phyloP scores from a whole-genome alignment of 192 early-diverging fungal genomes.

The Paraglomus occultum region DNA sequence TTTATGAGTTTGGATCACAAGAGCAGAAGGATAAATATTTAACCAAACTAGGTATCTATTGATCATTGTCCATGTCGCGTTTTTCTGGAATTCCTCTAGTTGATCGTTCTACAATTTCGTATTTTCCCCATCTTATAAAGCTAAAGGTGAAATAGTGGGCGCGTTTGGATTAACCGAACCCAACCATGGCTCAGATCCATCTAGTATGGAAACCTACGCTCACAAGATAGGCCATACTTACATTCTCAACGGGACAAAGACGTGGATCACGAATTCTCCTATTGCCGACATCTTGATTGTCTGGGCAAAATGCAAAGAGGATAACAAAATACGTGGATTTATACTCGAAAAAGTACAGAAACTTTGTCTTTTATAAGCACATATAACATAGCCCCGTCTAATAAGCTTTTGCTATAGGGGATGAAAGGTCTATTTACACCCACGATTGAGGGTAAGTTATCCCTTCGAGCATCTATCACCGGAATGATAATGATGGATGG shows the following conservation, averaged over 20 bases:
- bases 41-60: conserved; percentile 67
- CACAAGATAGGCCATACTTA: conserved; percentile 67
- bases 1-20: conserved; percentile 90
- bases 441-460: conserved; percentile 93
- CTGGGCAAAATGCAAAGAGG: conserved; percentile 87
- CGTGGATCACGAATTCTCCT: conserved; percentile 99
- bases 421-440: conserved; percentile 90
- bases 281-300: conserved; percentile 96
- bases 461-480: conserved; percentile 88
- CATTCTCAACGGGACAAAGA: conserved; percentile 90
- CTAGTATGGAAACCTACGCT: conserved; percentile 89
- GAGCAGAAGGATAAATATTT: conserved; percentile 90
- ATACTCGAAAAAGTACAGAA: conserved; percentile 79
- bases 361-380: background rate
- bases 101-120: background rate
- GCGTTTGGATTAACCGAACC: conserved; percentile 97
- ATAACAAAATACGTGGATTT: conserved; percentile 86
- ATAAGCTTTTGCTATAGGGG: conserved; percentile 39
- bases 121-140: conserved; percentile 38
- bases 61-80: background rate
- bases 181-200: conserved; percentile 95
- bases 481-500: conserved; percentile 99
- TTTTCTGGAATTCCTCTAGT: background rate
- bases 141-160: conserved; percentile 84
- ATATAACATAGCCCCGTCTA: background rate